Base-by-base conservation (phyloP, 106 monocot genomes). In the Dioscorea dumetorum region DNA sequence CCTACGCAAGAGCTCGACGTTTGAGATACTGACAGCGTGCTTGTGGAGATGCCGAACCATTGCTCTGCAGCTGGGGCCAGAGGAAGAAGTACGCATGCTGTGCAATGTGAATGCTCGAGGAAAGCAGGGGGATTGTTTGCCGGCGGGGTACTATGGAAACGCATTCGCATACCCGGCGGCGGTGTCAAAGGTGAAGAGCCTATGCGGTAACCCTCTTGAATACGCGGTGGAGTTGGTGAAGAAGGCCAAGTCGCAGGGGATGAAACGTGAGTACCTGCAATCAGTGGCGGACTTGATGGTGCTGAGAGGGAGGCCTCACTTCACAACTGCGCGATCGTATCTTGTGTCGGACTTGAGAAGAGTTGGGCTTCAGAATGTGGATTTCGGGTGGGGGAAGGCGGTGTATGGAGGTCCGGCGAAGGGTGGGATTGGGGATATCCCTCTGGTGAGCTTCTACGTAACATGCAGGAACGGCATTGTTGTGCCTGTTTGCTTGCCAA, bases 101-200 rank as follows among this genome's bases (percentile, higher is more conserved):
- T 78, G 70, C 85, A 77, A 83, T 71, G 80, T 85, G 17, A 83
- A 70, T 23, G 75, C 67, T 0, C 77, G 85, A 14, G 67, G 57
- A 50, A 77, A 72, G 65, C 21, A 50, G 23, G 48, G 62, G 18
- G 48, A 62, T 0, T 52, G 22, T 19, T 32, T 88, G 18, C 88
- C 91, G 3, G 23, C 14, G 0, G 91, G 91, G 12, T 92, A 73
- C 85, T 92, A 88, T 50, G 91, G 91, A 4, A 92, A 92, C 60
- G 84, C 85, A 0, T 76, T 92, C 56, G 80, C 80, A 8, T 80
- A 80, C 63, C 74, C 82, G 7, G 74, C 66, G 24, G 91, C 84
- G 10, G 58, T 80, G 9, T 50, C 84, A 6, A 63, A 67, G 12
- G 86, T 84, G 12, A 67, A 71, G 10, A 63, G 65, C 60, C 79